These are phyloP conservation scores for Lippia alba DNA, from an alignment of 305 asterid genomes.

Conservation along the genomic window DNA sequence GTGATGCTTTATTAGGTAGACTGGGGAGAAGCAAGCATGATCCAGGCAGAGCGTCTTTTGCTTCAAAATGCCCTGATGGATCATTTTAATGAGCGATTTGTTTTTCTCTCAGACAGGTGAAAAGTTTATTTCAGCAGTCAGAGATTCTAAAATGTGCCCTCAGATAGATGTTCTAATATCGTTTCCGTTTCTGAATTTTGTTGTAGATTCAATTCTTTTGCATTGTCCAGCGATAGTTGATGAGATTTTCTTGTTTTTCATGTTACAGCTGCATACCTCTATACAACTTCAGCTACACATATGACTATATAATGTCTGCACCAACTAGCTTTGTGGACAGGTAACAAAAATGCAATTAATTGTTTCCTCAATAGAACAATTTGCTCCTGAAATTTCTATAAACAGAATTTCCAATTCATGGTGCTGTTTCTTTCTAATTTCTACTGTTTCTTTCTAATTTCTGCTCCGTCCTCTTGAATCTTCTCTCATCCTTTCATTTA, in stretches of 20 bases:
- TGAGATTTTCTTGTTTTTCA: conserved; percentile 30
- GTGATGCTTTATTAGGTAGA: conserved; percentile 74
- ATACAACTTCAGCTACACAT: conserved; percentile 91
- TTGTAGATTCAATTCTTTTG: conserved; percentile 10
- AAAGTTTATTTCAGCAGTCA: conserved; percentile 8
- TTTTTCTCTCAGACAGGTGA: conserved; percentile 95
- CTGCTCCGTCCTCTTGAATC: conserved; percentile 1
- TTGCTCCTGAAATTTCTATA: conserved; percentile 2
- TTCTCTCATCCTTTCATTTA: conserved; percentile 8
- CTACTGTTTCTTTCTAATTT: too few species aligned
- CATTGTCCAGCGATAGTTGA: conserved; percentile 31
- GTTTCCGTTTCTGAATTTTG: conserved; percentile 18
- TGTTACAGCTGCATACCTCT: conserved; percentile 91
- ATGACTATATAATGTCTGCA: conserved; percentile 86
- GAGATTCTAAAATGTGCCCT: conserved; percentile 13
- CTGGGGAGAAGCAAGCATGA: conserved; percentile 99
- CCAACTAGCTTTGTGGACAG: conserved; percentile 94
- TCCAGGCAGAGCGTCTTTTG: conserved; percentile 91
- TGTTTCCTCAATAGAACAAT: conserved; percentile 14
- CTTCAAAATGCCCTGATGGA: conserved; percentile 81
- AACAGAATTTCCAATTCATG: neutral
- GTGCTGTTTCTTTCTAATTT: conserved; percentile 2
- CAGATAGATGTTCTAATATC: conserved; percentile 5
- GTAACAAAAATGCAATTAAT: conserved; percentile 42
- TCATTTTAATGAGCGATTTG: conserved; percentile 74